Percentiles rank a stretch among this genome's conserved stretches.
phyloP scores from a whole-genome alignment of 805 yeast species.

The Komagataella pastoris region DNA sequence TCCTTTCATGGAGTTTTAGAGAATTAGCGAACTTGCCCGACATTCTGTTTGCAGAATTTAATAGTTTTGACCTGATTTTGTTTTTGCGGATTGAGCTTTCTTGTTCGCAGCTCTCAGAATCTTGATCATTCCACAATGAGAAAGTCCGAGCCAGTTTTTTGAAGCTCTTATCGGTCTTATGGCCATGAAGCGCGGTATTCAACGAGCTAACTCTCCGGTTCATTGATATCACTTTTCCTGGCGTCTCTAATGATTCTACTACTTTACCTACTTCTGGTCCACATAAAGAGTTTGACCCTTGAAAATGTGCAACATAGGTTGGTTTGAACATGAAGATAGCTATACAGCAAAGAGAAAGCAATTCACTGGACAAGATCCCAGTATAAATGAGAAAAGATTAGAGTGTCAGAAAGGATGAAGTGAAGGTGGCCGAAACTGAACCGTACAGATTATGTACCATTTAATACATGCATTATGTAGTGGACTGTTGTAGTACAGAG shows the following conservation, averaged over 20 bases:
- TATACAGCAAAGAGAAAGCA: background rate
- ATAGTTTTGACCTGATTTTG: background rate
- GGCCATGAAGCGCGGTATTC: background rate
- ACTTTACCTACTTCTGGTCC: background rate
- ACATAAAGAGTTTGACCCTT: background rate
- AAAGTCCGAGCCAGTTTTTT: conserved; percentile 12
- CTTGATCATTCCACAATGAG: conserved; percentile 7
- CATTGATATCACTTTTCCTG: background rate
- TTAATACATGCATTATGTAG: background rate
- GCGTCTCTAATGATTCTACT: background rate
- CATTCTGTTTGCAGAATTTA: background rate
- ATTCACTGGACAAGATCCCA: background rate
- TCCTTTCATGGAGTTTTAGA: conserved; percentile 3
- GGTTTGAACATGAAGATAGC: background rate
- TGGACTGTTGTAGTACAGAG: background rate
- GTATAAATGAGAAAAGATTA: background rate
- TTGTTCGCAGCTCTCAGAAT: conserved; percentile 2
- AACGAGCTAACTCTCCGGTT: background rate
- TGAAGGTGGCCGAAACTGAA: background rate
- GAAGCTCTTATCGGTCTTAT: conserved; percentile 2
- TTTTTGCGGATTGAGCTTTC: background rate
- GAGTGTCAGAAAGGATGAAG: background rate
- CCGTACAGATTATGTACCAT: background rate
- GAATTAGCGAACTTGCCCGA: background rate
- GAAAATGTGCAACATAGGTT: background rate